Conservation (phyloP, 768 basidiomycete genomes). For the Hebeloma cylindrosporum region DNA sequence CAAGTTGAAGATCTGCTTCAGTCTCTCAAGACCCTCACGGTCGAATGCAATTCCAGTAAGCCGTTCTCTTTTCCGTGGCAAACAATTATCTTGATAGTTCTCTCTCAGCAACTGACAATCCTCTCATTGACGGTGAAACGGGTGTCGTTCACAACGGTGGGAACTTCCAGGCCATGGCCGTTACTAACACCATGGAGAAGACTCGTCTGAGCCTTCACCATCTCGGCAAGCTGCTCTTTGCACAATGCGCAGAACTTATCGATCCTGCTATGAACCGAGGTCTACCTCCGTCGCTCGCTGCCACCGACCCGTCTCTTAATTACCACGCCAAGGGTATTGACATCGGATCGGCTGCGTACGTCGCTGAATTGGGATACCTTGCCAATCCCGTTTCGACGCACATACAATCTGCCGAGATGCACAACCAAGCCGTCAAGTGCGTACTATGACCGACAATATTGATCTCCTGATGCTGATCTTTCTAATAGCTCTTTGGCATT, state of each 20-base stretch:
- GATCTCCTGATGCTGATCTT: conserved; percentile 17
- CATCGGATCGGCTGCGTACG: conserved; percentile 8
- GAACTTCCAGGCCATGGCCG: conserved; percentile 10
- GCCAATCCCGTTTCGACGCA: conserved; percentile 10
- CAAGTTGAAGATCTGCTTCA: conserved; percentile 7
- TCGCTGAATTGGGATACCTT: conserved; percentile 9
- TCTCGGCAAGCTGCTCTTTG: conserved; percentile 3
- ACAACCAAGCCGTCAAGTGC: no score
- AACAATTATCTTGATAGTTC: not conserved
- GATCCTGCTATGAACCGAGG: conserved; percentile 10
- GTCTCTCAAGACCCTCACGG: not conserved
- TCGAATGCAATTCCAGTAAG: conserved; percentile 2
- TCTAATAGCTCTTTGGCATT: conserved; percentile 73
- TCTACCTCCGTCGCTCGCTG: conserved; percentile 6
- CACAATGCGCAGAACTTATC: conserved; percentile 6
- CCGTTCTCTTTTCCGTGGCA: not conserved
- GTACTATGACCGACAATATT: no score
- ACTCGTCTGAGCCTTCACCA: conserved; percentile 5
- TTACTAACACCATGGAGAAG: conserved; percentile 7
- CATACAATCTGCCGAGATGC: conserved; percentile 11
- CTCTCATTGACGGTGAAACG: conserved; percentile 7
- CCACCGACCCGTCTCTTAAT: conserved; percentile 7
- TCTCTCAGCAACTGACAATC: conserved; percentile 10
- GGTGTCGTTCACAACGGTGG: conserved; percentile 8
- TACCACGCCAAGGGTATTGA: conserved; percentile 9